phyloP scores from a whole-genome alignment of 441 rosid genomes.

The Dalechampia spathulata region DNA sequence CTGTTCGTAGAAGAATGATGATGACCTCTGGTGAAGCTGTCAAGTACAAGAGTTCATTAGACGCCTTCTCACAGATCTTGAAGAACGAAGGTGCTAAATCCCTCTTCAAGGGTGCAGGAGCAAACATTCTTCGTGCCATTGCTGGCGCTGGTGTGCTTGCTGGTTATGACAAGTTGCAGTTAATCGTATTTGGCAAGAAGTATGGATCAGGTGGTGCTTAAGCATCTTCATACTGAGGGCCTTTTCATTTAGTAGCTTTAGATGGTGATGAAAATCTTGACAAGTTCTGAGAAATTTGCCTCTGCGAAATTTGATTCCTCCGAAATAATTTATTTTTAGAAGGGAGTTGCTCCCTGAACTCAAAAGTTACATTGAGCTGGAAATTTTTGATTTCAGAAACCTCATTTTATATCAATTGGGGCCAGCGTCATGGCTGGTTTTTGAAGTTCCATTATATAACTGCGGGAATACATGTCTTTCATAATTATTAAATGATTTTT shows the following conservation, averaged over 20 bases:
- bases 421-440: constrained; percentile 13
- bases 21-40: constrained; percentile 98
- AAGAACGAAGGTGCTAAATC: constrained; percentile 85
- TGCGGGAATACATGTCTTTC: too few relatives aligned
- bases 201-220: constrained; percentile 74
- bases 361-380: constrained; percentile 19
- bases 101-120: constrained; percentile 96
- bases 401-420: constrained; percentile 14
- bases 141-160: constrained; percentile 98
- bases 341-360: constrained; percentile 24
- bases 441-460: constrained; percentile 8
- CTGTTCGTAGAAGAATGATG: constrained; percentile 98
- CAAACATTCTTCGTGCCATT: constrained; percentile 85
- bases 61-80: constrained; percentile 66
- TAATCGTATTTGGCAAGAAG: constrained; percentile 72
- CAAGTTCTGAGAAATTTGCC: constrained; percentile 8
- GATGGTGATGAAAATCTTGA: constrained; percentile 32
- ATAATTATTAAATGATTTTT: too few relatives aligned
- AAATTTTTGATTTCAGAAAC: constrained; percentile 22
- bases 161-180: constrained; percentile 88
- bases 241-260: constrained; percentile 2
- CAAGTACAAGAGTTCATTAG: constrained; percentile 76
- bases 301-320: constrained; percentile 9
- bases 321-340: constrained; percentile 21
- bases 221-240: neutral